phyloP scores from a whole-genome alignment of 306 rosid species.

The Glycine soja region DNA sequence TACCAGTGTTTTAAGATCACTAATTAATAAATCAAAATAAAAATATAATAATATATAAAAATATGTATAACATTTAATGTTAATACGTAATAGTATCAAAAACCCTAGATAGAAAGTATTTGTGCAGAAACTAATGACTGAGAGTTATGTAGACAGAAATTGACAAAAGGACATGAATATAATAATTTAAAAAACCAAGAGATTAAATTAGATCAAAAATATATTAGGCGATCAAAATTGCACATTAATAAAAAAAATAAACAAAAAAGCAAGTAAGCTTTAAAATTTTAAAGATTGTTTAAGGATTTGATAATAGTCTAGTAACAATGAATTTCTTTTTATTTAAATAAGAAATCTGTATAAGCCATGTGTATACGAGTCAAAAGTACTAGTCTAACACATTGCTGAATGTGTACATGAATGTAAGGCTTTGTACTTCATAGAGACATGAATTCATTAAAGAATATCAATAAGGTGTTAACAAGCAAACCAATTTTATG shows the following conservation, averaged over 20 bases:
- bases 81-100: too few species aligned
- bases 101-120: too few species aligned
- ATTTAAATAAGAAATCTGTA: not conserved
- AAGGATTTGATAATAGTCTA: not conserved
- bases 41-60: too few species aligned
- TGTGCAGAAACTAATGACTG: not conserved
- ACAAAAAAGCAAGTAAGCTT: not conserved
- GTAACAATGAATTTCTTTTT: not conserved
- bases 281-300: not conserved
- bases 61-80: too few species aligned
- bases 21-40: too few species aligned
- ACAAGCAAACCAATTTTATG: slow-evolving; percentile 18
- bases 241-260: not conserved
- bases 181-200: not conserved
- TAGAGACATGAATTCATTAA: not conserved
- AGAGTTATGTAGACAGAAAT: not conserved
- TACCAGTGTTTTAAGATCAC: too few species aligned
- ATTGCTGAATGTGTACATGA: not conserved
- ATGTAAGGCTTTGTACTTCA: not conserved
- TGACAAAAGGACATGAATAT: not conserved
- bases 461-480: slow-evolving; percentile 8
- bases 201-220: not conserved
- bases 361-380: not conserved
- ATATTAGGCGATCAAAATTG: not conserved
- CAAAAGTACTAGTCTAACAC: not conserved